These are phyloP conservation scores for Morella rubra DNA, from an alignment of 306 rosid species.

Conservation along the genomic window DNA sequence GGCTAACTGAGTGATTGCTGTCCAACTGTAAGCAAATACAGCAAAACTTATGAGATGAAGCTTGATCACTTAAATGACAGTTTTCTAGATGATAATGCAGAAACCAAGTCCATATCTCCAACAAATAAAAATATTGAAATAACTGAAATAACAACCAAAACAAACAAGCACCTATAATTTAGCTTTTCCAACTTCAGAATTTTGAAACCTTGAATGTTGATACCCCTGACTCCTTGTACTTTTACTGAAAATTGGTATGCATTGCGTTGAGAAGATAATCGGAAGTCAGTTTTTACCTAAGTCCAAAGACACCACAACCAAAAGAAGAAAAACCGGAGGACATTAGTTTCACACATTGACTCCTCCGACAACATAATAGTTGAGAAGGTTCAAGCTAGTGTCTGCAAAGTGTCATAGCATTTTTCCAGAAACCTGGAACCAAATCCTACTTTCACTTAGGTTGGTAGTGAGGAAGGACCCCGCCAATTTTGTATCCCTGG, in stretches of 20 bases:
- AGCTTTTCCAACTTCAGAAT: too few relatives aligned
- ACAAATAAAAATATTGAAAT: background rate
- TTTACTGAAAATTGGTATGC: background rate
- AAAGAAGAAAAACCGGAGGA: background rate
- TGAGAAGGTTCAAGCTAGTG: background rate
- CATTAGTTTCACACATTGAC: background rate
- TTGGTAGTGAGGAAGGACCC: background rate
- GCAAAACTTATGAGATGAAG: background rate
- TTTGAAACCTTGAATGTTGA: too few relatives aligned
- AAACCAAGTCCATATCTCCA: conserved; percentile 6
- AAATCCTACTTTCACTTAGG: background rate
- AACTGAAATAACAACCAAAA: background rate
- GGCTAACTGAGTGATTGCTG: conserved; percentile 76
- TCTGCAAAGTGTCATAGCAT: background rate
- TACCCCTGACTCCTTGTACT: too few relatives aligned
- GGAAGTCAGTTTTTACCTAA: background rate
- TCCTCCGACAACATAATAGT: background rate
- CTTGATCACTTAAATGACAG: conserved; percentile 19
- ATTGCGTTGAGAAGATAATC: background rate
- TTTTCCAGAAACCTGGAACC: background rate
- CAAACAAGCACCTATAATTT: too few relatives aligned
- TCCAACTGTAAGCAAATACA: conserved; percentile 54
- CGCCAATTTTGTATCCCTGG: background rate
- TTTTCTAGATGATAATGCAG: background rate
- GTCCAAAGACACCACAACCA: background rate